Percentiles rank a stretch among this genome's conserved stretches.
Conservation (phyloP, 2,329 filamentous ascomycete genomes). For the Aschersonia sp. region DNA sequence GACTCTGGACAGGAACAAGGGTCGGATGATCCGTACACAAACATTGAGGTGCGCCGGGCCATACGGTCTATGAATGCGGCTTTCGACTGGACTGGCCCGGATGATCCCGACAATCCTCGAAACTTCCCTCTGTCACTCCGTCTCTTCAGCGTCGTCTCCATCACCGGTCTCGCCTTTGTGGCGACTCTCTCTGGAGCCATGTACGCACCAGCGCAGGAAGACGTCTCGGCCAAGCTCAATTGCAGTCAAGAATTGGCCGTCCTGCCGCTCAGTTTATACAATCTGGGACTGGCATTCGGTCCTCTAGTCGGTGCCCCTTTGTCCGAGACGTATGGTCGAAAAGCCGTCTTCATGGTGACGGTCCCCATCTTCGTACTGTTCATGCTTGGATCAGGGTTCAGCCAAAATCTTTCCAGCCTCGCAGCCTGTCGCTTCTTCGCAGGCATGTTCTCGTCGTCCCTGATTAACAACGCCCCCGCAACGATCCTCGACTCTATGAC, state of each 20-base stretch:
- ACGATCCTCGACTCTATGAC: conserved; percentile 42
- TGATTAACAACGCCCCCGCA: conserved; percentile 46
- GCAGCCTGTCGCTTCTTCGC: conserved; percentile 58
- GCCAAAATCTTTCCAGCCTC: conserved; percentile 55
- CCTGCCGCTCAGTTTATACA: conserved; percentile 13
- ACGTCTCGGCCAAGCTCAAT: conserved; percentile 7
- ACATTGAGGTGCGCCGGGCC: conserved; percentile 6
- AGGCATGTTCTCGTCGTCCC: conserved; percentile 45
- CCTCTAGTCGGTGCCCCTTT: conserved; percentile 66
- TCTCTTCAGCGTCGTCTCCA: conserved; percentile 64
- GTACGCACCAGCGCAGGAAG: conserved; percentile 17
- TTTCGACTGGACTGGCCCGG: conserved; percentile 22
- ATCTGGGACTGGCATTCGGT: conserved; percentile 12
- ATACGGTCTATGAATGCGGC: conserved; percentile 13
- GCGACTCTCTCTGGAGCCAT: conserved; percentile 11
- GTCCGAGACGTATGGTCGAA: conserved; percentile 56
- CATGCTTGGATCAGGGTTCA: conserved; percentile 53
- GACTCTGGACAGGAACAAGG: neutral
- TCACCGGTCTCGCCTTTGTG: conserved; percentile 54
- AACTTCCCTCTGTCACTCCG: conserved; percentile 63
- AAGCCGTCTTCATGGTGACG: conserved; percentile 20
- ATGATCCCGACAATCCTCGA: conserved; percentile 65
- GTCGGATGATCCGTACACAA: neutral
- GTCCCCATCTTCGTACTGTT: conserved; percentile 58
- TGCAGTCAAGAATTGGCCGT: conserved; percentile 9